Evolutionary conservation across 345 rosid species (phyloP).

Genomic region (Lepidium didymum): DNA sequence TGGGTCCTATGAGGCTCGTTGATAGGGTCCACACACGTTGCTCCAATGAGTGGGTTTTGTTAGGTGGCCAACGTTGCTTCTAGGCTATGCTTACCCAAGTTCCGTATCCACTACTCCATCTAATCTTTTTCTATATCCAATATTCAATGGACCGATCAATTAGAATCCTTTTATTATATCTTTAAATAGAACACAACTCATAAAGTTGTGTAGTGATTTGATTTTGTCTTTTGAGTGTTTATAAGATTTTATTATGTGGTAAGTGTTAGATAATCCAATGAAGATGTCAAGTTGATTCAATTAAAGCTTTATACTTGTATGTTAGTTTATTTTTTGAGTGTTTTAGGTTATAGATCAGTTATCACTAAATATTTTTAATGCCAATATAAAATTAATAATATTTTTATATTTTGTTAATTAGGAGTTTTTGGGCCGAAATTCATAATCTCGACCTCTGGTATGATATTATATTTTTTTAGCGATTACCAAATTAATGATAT

Average conservation of each 20-base stretch:
- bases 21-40: constrained; percentile 22
- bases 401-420: no score
- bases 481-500: no score
- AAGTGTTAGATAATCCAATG: not conserved
- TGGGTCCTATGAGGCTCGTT: constrained; percentile 15
- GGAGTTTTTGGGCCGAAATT: no score
- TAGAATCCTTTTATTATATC: not conserved
- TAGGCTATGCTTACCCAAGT: constrained; percentile 13
- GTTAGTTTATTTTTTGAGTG: not conserved
- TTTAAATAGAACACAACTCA: not conserved
- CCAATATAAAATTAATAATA: not conserved
- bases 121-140: not conserved
- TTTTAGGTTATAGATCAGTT: not conserved
- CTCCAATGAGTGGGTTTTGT: constrained; percentile 17
- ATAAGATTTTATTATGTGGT: not conserved
- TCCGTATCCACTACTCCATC: constrained; percentile 8
- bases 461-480: no score
- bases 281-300: not conserved
- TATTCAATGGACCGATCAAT: not conserved
- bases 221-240: not conserved
- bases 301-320: not conserved
- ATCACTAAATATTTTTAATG: not conserved
- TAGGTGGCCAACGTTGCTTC: constrained; percentile 29
- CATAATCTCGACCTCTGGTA: no score
- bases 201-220: not conserved